Conservation (phyloP, 257 asterid species). For the Solanum peruvianum region DNA sequence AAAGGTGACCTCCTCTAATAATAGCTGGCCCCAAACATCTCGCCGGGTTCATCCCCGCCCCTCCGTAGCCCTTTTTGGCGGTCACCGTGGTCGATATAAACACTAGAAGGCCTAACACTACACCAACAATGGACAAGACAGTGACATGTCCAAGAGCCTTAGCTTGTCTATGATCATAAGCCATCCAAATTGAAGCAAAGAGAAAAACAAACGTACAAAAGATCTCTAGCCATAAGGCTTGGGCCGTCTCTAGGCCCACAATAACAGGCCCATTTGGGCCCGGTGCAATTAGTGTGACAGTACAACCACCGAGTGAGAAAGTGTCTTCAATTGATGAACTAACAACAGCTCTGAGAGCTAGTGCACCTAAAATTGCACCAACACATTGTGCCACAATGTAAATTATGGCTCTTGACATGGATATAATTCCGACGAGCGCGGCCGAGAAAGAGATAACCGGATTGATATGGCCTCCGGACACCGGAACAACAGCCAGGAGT, state of each 20-base stretch:
- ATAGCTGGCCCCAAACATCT: conserved; percentile 68
- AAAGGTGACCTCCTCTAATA: conserved; percentile 65
- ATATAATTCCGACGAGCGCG: conserved; percentile 54
- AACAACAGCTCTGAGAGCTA: conserved; percentile 56
- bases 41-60: conserved; percentile 71
- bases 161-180: conserved; percentile 65
- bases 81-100: conserved; percentile 51
- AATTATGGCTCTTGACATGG: conserved; percentile 44
- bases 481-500: conserved; percentile 53
- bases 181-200: conserved; percentile 70
- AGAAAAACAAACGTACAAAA: conserved; percentile 52
- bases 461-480: conserved; percentile 80
- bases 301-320: conserved; percentile 70
- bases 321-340: conserved; percentile 14
- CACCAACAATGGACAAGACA: conserved; percentile 36
- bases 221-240: conserved; percentile 60
- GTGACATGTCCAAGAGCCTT: conserved; percentile 26
- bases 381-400: conserved; percentile 49
- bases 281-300: conserved; percentile 33
- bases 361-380: conserved; percentile 58
- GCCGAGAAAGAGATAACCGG: conserved; percentile 75
- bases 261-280: conserved; percentile 41
- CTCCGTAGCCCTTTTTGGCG: conserved; percentile 38
- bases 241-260: conserved; percentile 34
- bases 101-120: conserved; percentile 51